Evolutionary conservation across 345 rosid genomes (phyloP).

Genomic region (Eucalyptus caleyi): DNA sequence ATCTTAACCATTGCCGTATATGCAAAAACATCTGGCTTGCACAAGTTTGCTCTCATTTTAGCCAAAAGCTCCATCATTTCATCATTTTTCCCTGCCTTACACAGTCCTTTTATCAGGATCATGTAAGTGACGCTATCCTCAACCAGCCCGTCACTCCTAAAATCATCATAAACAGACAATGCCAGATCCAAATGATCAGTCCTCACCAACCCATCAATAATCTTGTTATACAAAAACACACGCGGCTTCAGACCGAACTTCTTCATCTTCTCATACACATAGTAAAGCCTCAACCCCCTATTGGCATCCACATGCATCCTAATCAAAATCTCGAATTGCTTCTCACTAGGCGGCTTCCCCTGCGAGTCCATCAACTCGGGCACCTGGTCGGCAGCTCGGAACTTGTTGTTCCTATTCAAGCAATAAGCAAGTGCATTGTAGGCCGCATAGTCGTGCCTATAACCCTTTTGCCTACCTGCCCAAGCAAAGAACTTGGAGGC

Average conservation of each 20-base stretch:
- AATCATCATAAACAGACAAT: slow-evolving; percentile 69
- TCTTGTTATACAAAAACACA: slow-evolving; percentile 63
- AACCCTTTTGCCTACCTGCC: slow-evolving; percentile 94
- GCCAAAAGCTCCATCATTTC: slow-evolving; percentile 53
- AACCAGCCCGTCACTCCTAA: slow-evolving; percentile 47
- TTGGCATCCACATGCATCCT: slow-evolving; percentile 84
- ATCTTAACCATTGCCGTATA: slow-evolving; percentile 65
- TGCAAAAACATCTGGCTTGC: slow-evolving; percentile 86
- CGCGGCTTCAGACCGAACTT: slow-evolving; percentile 62
- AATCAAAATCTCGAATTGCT: slow-evolving; percentile 85
- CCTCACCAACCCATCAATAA: slow-evolving; percentile 64
- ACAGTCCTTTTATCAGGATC: slow-evolving; percentile 69
- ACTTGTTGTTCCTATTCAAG: slow-evolving; percentile 43
- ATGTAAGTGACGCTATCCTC: slow-evolving; percentile 77
- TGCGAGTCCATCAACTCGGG: slow-evolving; percentile 86
- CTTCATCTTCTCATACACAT: slow-evolving; percentile 87
- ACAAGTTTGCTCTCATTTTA: slow-evolving; percentile 55
- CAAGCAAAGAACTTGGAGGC: slow-evolving; percentile 89
- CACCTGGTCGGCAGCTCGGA: slow-evolving; percentile 81
- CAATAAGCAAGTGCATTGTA: slow-evolving; percentile 91
- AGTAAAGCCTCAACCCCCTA: slow-evolving; percentile 69
- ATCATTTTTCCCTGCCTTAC: slow-evolving; percentile 49
- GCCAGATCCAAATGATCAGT: slow-evolving; percentile 65
- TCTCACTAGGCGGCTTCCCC: slow-evolving; percentile 68
- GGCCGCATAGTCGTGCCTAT: slow-evolving; percentile 53